A percentile compares a stretch with the other conserved stretches of the same genome.
Evolutionary conservation across 179 eudicot genomes (phyloP).

Genomic region (Beta lomatogona): DNA sequence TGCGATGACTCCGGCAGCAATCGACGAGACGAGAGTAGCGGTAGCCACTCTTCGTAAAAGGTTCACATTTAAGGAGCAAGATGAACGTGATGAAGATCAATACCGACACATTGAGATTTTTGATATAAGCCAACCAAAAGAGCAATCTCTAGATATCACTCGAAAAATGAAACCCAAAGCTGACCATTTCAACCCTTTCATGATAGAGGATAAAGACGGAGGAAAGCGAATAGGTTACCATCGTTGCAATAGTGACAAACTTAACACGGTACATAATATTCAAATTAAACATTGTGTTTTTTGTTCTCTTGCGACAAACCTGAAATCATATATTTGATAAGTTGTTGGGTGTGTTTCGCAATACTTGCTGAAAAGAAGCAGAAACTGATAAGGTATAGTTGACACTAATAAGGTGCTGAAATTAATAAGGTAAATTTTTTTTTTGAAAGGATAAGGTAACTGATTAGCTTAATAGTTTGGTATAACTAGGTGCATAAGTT

Average conservation of each 20-base stretch:
- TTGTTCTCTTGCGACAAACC: no score
- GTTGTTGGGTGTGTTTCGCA: no score
- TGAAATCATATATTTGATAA: no score
- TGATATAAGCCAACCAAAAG: background rate
- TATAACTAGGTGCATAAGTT: no score
- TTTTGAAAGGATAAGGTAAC: no score
- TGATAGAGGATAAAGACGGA: background rate
- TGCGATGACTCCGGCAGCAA: slow-evolving; percentile 27
- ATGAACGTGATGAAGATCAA: slow-evolving; percentile 10
- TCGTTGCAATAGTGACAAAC: slow-evolving; percentile 17
- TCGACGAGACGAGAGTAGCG: slow-evolving; percentile 9
- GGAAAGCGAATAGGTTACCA: slow-evolving; percentile 21
- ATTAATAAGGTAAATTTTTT: no score
- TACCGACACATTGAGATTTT: slow-evolving; percentile 26
- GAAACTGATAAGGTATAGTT: no score
- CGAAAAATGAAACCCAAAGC: slow-evolving; percentile 2
- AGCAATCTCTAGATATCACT: slow-evolving; percentile 2
- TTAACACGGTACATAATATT: background rate
- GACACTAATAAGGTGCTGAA: no score
- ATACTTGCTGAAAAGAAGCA: no score
- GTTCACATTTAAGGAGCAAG: background rate
- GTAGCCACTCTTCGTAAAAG: slow-evolving; percentile 16
- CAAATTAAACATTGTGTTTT: no score
- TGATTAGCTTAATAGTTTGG: no score
- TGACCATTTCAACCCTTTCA: slow-evolving; percentile 33